A percentile compares a stretch with the other conserved stretches of the same genome.
Evolutionary conservation across 2,329 filamentous ascomycete genomes (phyloP).

Genomic region (Colletotrichum lentis): DNA sequence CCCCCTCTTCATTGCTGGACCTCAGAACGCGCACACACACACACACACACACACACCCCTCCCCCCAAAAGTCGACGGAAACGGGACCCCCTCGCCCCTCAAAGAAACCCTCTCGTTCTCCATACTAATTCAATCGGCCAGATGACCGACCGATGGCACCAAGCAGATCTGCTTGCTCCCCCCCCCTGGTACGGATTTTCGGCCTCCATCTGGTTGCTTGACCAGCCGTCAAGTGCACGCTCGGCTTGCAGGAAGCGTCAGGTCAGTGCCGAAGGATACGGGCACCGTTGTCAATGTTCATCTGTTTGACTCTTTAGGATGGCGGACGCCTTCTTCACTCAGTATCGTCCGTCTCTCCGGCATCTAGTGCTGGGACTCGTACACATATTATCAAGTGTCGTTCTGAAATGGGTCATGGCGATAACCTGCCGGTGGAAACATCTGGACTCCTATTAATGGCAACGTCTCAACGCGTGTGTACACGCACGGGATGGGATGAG

Average conservation of each 20-base stretch:
- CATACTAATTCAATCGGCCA: slow-evolving; percentile 34
- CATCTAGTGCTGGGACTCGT: background rate
- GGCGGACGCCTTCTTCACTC: background rate
- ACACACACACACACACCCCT: too few relatives aligned
- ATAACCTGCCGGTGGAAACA: slow-evolving; percentile 4
- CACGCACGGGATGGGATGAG: slow-evolving; percentile 17
- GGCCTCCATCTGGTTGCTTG: background rate
- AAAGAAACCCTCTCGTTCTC: slow-evolving; percentile 29
- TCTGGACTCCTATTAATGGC: slow-evolving; percentile 19
- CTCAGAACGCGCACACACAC: slow-evolving; percentile 19
- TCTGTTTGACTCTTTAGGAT: slow-evolving; percentile 17
- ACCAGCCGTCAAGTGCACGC: slow-evolving; percentile 10
- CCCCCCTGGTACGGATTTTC: background rate
- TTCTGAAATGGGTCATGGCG: background rate
- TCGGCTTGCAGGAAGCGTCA: slow-evolving; percentile 1
- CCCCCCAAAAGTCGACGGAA: slow-evolving; percentile 7
- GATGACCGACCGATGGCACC: slow-evolving; percentile 34
- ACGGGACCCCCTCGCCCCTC: slow-evolving; percentile 31
- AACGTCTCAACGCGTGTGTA: slow-evolving; percentile 7
- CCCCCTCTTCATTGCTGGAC: slow-evolving; percentile 20
- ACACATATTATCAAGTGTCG: slow-evolving; percentile 4
- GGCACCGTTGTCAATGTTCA: slow-evolving; percentile 6
- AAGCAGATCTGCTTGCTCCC: slow-evolving; percentile 33
- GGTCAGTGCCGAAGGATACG: background rate
- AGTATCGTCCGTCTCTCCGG: slow-evolving; percentile 7